Evolutionary conservation across 179 eudicot species (phyloP), one percentile per base, ranked within the genome.

Genomic region (Actinidia arguta): DNA sequence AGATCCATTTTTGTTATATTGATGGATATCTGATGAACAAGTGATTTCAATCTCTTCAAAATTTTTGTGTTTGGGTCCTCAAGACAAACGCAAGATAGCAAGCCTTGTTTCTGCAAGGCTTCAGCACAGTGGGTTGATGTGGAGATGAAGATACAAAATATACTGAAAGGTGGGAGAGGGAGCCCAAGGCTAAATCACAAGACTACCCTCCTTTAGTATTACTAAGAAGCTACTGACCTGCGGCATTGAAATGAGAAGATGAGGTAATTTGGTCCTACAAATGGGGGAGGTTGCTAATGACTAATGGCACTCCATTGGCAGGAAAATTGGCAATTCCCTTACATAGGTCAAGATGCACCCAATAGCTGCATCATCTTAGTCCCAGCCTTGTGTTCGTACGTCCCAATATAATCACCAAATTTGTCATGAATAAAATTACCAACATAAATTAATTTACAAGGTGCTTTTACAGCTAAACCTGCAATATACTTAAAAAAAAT

Each of bases 311-410:
- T 73, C 44, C 61, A 14, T 27, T 17, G 56, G 59, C 67, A 25
- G 46, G 59, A 17, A 73, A 74, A 27, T 74, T 9, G 18, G 61
- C 69, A 59, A 77, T n/a, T 2, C 80, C 42, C 70, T 46, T 58
- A 39, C 2, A 54, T 46, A 59, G 3, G 6, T 20, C 3, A 0
- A 22, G 24, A 20, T 42, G 39, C 13, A 61, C 42, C 70, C 44
- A 42, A 77, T 61, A 77, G 71, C 80, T 9, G 54, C 25, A 36
- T 14, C 52, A 31, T 12, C 14, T 22, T 52, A 55, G 47, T n/a
- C 27, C 31, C 54, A 14, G 68, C 58, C 58, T 61, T 62, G 70
- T 16, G 42, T 39, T 39, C 42, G 42, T 39, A 39, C 8, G 67
- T 82, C 61, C 75, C n/a, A 54, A 3, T 22, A 61, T 17, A 68